phyloP scores from a whole-genome alignment of 331 rosid species.

The Cydonia oblonga region DNA sequence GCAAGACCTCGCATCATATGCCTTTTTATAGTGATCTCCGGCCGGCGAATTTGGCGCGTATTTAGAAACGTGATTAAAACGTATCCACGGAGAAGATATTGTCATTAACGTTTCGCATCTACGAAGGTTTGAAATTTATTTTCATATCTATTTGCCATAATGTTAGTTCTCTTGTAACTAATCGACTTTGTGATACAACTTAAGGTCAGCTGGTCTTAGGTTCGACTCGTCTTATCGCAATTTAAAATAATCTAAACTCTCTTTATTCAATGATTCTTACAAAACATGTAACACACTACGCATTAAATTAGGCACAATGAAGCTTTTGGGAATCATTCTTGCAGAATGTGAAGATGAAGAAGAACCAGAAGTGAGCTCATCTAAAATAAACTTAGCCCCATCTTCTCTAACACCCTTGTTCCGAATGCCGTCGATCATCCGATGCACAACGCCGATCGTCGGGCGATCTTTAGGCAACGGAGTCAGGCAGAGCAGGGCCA shows the following conservation, averaged over 20 bases:
- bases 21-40: neutral
- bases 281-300: neutral
- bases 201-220: no score
- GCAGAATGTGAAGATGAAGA: slow-evolving; percentile 4
- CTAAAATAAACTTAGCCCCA: neutral
- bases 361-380: slow-evolving; percentile 3
- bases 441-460: slow-evolving; percentile 9
- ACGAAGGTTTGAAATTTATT: neutral
- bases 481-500: slow-evolving; percentile 17
- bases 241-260: neutral
- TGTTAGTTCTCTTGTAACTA: no score
- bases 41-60: neutral
- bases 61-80: neutral
- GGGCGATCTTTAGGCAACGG: slow-evolving; percentile 16
- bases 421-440: slow-evolving; percentile 17
- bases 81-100: neutral
- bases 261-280: no score
- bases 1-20: neutral
- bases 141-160: neutral
- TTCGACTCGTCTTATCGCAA: neutral
- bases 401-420: slow-evolving; percentile 1
- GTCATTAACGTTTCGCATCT: neutral
- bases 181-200: no score
- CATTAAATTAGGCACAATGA: neutral
- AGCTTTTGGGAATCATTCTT: neutral